Percentiles rank a stretch among this genome's conserved stretches.
Conservation (phyloP, 345 rosid genomes). For the Brassica napus region Da-Ae NC_063440.1:17232001-17232500, state of each 20-base stretch:
- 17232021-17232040: not conserved
- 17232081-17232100: not conserved
- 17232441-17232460: not conserved
- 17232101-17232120: constrained; percentile 39
- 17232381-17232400: constrained; percentile 27
- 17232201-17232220: too few relatives aligned
- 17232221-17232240: not conserved
- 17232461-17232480: constrained; percentile 35
- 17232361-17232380: constrained; percentile 27
- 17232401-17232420: not conserved
- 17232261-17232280: constrained; percentile 40
- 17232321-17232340: constrained; percentile 40
- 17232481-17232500: constrained; percentile 47
- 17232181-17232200: not conserved
- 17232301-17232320: constrained; percentile 54
- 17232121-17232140: constrained; percentile 23
- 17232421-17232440: constrained; percentile 20
- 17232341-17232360: constrained; percentile 26
- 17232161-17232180: constrained; percentile 17
- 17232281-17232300: constrained; percentile 45
- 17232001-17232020: constrained; percentile 25
- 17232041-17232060: constrained; percentile 4
- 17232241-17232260: constrained; percentile 36
- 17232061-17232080: constrained; percentile 36
- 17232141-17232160: constrained; percentile 20